Evolutionary conservation across 257 asterid species (phyloP).

Genomic region (Coffea eugenioides): DNA sequence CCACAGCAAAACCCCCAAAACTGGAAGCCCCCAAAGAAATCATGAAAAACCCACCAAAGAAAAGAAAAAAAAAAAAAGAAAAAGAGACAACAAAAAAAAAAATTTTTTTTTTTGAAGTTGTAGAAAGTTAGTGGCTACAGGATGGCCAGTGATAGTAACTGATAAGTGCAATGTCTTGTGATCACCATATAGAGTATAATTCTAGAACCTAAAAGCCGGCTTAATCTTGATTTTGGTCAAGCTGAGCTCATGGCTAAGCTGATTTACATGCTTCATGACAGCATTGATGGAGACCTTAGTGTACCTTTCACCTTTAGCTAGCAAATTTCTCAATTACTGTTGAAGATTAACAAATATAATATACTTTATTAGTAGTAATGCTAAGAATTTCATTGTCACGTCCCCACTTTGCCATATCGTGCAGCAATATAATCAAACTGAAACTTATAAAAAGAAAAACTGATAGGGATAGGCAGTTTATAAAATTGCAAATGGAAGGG

Average conservation of each 20-base stretch:
- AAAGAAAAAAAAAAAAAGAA: background rate
- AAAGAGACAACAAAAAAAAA: background rate
- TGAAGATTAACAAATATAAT: background rate
- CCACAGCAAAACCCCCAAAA: no score
- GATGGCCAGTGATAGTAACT: background rate
- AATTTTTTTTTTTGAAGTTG: no score
- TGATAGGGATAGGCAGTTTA: background rate
- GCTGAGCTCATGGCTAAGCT: slow-evolving; percentile 15
- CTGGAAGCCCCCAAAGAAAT: no score
- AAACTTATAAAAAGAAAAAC: background rate
- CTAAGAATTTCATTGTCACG: slow-evolving; percentile 11
- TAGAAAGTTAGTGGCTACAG: background rate
- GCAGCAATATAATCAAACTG: background rate
- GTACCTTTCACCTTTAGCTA: slow-evolving; percentile 13
- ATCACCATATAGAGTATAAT: background rate
- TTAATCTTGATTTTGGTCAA: background rate
- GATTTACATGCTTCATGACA: background rate
- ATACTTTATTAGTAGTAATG: background rate
- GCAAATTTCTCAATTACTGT: background rate
- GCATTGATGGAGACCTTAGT: slow-evolving; percentile 21
- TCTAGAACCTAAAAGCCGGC: slow-evolving; percentile 15
- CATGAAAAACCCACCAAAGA: no score
- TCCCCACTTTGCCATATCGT: background rate
- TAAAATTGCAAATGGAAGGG: slow-evolving; percentile 5
- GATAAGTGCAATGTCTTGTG: background rate